Evolutionary conservation across 345 rosid genomes (phyloP).

Genomic region (Hypericum perforatum): DNA sequence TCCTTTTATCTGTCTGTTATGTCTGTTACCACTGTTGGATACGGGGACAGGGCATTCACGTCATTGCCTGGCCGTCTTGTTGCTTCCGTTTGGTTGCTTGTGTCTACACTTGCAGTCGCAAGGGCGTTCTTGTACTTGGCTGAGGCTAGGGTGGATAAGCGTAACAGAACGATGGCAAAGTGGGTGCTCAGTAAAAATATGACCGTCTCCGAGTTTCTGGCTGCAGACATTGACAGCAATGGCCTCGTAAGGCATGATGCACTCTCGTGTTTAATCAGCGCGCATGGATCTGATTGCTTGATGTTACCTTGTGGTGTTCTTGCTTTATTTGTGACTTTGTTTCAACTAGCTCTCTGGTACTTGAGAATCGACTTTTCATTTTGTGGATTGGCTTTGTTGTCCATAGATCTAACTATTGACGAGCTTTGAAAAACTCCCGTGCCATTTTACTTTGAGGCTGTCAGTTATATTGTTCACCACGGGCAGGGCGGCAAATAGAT

Average conservation of each 20-base stretch:
- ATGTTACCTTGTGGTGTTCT: too few species aligned
- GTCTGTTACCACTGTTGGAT: slow-evolving; percentile 80
- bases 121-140: slow-evolving; percentile 63
- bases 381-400: too few species aligned
- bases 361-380: too few species aligned
- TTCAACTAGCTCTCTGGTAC: too few species aligned
- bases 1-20: slow-evolving; percentile 66
- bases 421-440: too few species aligned
- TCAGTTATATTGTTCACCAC: too few species aligned
- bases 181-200: slow-evolving; percentile 55
- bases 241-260: slow-evolving; percentile 56
- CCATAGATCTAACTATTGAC: too few species aligned
- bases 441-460: too few species aligned
- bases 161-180: slow-evolving; percentile 53
- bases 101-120: slow-evolving; percentile 68
- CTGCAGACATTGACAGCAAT: slow-evolving; percentile 53
- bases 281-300: too few species aligned
- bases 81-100: slow-evolving; percentile 58
- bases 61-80: slow-evolving; percentile 53
- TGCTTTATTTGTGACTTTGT: too few species aligned
- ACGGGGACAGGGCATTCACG: slow-evolving; percentile 57
- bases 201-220: slow-evolving; percentile 52
- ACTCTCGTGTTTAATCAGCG: neutral
- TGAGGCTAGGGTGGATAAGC: slow-evolving; percentile 54
- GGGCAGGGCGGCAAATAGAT: too few species aligned